A percentile compares a stretch with the other conserved stretches of the same genome.
Conservation (phyloP, 2,329 filamentous ascomycete species). For the Talaromyces sp. region DNA sequence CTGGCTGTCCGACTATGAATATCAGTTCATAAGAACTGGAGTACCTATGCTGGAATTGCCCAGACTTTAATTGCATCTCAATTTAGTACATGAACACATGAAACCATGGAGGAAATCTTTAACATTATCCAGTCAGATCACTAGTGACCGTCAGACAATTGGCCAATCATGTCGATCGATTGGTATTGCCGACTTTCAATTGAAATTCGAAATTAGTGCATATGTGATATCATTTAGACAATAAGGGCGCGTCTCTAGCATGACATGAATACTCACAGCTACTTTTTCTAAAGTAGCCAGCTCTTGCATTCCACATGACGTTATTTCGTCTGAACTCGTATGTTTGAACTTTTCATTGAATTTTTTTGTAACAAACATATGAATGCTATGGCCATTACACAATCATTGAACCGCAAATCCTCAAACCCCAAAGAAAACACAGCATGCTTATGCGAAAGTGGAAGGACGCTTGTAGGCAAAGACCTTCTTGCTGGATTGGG, state of each 20-base stretch:
- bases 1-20: not conserved
- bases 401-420: constrained; percentile 43
- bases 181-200: not conserved
- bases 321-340: not conserved
- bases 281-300: not conserved
- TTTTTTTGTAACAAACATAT: constrained; percentile 26
- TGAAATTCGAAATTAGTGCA: constrained; percentile 6
- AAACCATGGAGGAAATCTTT: not conserved
- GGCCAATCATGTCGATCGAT: not conserved
- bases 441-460: constrained; percentile 84
- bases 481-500: constrained; percentile 80
- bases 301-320: not conserved
- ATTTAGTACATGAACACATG: not conserved
- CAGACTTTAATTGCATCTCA: not conserved
- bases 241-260: constrained; percentile 38
- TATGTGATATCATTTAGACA: constrained; percentile 35
- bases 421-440: constrained; percentile 33
- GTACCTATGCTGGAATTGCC: not conserved
- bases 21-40: not conserved
- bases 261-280: constrained; percentile 22
- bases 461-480: constrained; percentile 90
- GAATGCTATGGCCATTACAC: constrained; percentile 43
- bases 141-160: not conserved
- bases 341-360: constrained; percentile 12
- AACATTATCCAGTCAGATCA: not conserved